Base-by-base conservation (phyloP, 2,329 filamentous ascomycete species). In the Alternaria sp. region DNA sequence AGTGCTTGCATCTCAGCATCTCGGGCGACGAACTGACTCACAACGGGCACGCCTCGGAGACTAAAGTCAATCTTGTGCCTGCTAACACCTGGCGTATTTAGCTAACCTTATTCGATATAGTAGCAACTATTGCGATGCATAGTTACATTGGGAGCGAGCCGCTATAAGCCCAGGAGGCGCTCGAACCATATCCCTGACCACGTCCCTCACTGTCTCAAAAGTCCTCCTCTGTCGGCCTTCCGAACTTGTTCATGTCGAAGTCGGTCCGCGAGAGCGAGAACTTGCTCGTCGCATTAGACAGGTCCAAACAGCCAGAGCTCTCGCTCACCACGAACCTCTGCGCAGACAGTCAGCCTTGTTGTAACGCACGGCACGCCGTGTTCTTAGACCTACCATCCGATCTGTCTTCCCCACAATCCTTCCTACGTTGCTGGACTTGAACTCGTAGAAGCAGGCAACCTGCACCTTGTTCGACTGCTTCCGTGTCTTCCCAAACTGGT, bases 161-260 rank as follows among this genome's bases (percentile, higher is more conserved):
- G 33, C 29, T 28, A 66, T 29, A 41, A 62, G 59, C 34, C 21
- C 28, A 46, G 33, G 56, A 52, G 59, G 51, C 29, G 37, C 45
- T 24, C 50, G 51, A 46, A 59, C 51, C 52, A 72, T 72, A n/a
- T 54, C 48, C 36, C 51, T 51, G 13, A 73, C 48, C 28, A 61
- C 70, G 10, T 62, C 59, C 2, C 41, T 41, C 24, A 73, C 57
- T 10, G 52, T 68, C 53, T 65, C 39, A 59, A 69, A 69, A n/a
- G 36, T 68, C 66, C 54, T 70, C 68, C 48, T 68, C 69, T 39
- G n/a, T 45, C 41, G 8, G 58, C 24, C 44, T 62, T 29, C 41
- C 63, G 40, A 69, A 70, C 51, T 71, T 68, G 53, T 71, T 71
- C 62, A 69, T 70, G 46, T 65, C 40, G 36, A 69, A 69, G 41